Percentiles rank a stretch among this genome's conserved stretches.
Conservation (phyloP, 805 yeast species). For the Lachancea fermentati region DNA sequence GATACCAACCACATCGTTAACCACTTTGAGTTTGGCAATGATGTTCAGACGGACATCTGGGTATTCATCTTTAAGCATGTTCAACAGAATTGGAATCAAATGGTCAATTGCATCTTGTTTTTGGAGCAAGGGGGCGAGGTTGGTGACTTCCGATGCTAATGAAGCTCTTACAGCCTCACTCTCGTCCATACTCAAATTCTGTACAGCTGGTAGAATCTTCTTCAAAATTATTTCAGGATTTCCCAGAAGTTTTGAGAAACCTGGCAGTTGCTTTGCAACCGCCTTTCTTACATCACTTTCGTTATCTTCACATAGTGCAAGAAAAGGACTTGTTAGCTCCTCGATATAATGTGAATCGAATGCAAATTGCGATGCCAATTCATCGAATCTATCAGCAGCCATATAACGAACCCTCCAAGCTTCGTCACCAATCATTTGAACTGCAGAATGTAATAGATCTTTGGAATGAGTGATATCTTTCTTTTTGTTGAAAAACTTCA, state of each 20-base stretch:
- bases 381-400: conserved; percentile 91
- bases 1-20: conserved; percentile 91
- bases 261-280: conserved; percentile 84
- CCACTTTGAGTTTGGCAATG: conserved; percentile 84
- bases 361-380: conserved; percentile 60
- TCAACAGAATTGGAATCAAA: conserved; percentile 79
- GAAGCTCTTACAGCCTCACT: conserved; percentile 93
- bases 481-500: conserved; percentile 57
- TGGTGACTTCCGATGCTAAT: conserved; percentile 80
- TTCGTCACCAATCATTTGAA: conserved; percentile 74
- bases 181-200: conserved; percentile 79
- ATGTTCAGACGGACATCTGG: conserved; percentile 95
- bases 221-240: conserved; percentile 49
- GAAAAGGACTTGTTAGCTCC: conserved; percentile 54
- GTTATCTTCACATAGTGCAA: conserved; percentile 75
- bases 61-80: conserved; percentile 93
- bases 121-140: conserved; percentile 78
- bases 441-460: conserved; percentile 58
- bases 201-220: conserved; percentile 77
- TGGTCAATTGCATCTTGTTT: conserved; percentile 78
- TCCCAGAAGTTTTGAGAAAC: conserved; percentile 50
- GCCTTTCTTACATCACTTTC: conserved; percentile 98
- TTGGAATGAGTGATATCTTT: conserved; percentile 54
- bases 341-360: conserved; percentile 48
- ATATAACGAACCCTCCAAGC: conserved; percentile 98